Evolutionary conservation across 164 flowering plant species (phyloP).

Genomic region (Stephania yunnanensis): DNA sequence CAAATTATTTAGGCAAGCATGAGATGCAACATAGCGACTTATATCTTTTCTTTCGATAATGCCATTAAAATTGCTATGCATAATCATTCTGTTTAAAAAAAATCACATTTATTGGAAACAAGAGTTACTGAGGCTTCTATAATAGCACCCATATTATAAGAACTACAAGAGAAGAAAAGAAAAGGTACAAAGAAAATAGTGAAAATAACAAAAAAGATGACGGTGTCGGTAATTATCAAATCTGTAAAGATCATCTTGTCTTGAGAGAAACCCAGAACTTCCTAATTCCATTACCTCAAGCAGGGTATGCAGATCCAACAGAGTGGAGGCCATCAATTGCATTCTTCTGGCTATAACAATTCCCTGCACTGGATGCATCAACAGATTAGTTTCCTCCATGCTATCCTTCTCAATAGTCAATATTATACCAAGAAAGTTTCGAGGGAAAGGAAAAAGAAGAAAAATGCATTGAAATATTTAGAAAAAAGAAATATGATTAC

Average conservation of each 20-base stretch:
- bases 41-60: too few species aligned
- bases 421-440: neutral
- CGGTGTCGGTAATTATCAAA: neutral
- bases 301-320: constrained; percentile 27
- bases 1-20: too few species aligned
- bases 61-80: neutral
- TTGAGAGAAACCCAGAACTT: neutral
- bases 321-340: constrained; percentile 16
- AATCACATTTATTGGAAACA: neutral
- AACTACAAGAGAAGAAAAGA: neutral
- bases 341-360: constrained; percentile 24
- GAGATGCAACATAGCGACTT: too few species aligned
- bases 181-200: neutral
- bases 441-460: neutral
- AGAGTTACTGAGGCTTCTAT: neutral
- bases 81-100: neutral
- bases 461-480: neutral
- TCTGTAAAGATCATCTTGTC: neutral
- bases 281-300: constrained; percentile 20
- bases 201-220: neutral
- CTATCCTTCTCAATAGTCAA: neutral
- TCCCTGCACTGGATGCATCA: constrained; percentile 28
- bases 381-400: constrained; percentile 12
- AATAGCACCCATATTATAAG: neutral
- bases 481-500: too few species aligned